These are phyloP conservation scores for Pluteus cervinus DNA, from an alignment of 768 basidiomycete genomes.

Conservation along the genomic window DNA sequence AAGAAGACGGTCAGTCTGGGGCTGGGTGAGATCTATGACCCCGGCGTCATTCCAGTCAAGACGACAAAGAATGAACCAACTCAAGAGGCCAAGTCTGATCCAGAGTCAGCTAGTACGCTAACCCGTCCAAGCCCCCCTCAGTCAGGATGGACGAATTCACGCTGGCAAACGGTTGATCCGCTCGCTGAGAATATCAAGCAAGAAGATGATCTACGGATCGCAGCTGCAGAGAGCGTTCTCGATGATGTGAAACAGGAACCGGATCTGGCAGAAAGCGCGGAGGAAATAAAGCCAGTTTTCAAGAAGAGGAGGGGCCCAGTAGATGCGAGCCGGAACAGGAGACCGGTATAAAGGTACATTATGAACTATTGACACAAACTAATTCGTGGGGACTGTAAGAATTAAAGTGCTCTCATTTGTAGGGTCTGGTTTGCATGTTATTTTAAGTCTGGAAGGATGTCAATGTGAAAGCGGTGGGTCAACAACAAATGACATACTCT, in stretches of 20 bases:
- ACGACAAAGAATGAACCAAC: constrained; percentile 48
- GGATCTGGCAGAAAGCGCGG: neutral
- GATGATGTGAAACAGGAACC: neutral
- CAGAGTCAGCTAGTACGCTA: constrained; percentile 7
- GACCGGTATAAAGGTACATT: neutral
- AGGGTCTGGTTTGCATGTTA: constrained; percentile 67
- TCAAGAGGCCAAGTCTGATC: constrained; percentile 11
- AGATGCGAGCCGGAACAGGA: neutral
- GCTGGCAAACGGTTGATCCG: too few species aligned
- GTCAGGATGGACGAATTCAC: too few species aligned
- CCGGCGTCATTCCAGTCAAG: constrained; percentile 61
- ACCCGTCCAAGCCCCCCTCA: constrained; percentile 5
- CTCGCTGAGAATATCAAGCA: too few species aligned
- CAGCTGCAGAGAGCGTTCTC: constrained; percentile 4
- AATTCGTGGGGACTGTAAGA: constrained; percentile 24
- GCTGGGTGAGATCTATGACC: constrained; percentile 80
- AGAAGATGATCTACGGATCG: constrained; percentile 4
- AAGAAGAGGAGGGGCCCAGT: neutral
- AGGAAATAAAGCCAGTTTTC: neutral
- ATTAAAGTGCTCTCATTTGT: constrained; percentile 74
- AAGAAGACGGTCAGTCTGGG: constrained; percentile 56
- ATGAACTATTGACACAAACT: neutral
- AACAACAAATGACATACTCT: constrained; percentile 35
- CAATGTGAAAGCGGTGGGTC: constrained; percentile 1
- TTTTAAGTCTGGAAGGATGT: constrained; percentile 42